Base-by-base conservation (phyloP, 305 asterid genomes). In the Solanum hybrid region DNA sequence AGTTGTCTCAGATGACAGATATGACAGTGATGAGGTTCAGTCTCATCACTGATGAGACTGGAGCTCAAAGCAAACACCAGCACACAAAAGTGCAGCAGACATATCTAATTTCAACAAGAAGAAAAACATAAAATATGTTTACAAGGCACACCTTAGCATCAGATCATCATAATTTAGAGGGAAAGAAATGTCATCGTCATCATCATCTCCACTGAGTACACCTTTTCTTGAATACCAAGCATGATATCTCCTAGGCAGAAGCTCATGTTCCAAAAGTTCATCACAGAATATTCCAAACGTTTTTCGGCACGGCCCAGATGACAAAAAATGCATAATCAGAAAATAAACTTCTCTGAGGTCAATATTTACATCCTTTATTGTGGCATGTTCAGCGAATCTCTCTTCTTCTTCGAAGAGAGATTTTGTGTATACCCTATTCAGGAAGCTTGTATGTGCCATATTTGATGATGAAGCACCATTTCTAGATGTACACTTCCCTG, bases 241-340 rank as follows among this genome's bases (percentile, higher is more conserved):
- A 94, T 97, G 98, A 92, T 96, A 96, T 93, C 99, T 94, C 93
- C 99, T 93, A 82, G 99, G 99, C 91, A 97, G 95, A 93, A 97
- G 98, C 89, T 95, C 94, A 81, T 96, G 95, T 89, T 96, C 97
- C 92, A 93, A 87, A 91, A 97, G 98, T 91, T 96, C 99, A 89
- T 92, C 95, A 88, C 90, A 91, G 14, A 97, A 91, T 90, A 92
- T 95, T 89, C 89, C 89, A 93, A 95, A 93, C 34, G 99, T 92
- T 90, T 93, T 95, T 87, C 93, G 96, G 93, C 98, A 97, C n/a
- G 99, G 99, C 75, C 99, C 98, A 91, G 97, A 92, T 83, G 99
- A 96, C 89, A 97, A 95, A 92, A 97, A 96, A 95, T 97, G 99
- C 98, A 96, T 90, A 90, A 97, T 94, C 93, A 97, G 89, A 91